phyloP scores from a whole-genome alignment of 2,329 filamentous ascomycete species.

The Xylariaceae sp. region DNA sequence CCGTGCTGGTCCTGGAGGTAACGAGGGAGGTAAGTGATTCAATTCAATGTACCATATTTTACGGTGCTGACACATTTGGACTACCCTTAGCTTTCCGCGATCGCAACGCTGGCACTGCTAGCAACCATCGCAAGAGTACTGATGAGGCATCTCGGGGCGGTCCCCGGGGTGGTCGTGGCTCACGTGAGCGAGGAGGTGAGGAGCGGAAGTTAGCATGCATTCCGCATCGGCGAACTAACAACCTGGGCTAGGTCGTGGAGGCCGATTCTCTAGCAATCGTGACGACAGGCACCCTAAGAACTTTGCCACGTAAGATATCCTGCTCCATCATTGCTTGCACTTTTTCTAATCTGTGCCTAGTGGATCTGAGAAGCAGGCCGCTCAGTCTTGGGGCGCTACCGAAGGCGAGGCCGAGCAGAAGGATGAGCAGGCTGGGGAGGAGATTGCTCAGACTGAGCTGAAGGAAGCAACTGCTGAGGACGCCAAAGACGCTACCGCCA shows the following conservation, averaged over 20 bases:
- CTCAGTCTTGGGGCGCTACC: conserved; percentile 85
- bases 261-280: conserved; percentile 56
- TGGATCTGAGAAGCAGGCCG: conserved; percentile 84
- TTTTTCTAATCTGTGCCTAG: conserved; percentile 15
- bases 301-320: conserved; percentile 51
- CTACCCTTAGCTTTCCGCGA: conserved; percentile 78
- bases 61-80: conserved; percentile 8
- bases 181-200: conserved; percentile 66
- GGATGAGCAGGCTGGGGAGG: conserved; percentile 90
- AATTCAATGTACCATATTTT: conserved; percentile 23
- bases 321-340: background rate
- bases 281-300: conserved; percentile 63
- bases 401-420: conserved; percentile 84
- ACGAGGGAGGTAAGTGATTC: conserved; percentile 79
- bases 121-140: conserved; percentile 81
- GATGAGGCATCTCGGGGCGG: conserved; percentile 67
- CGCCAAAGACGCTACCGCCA: conserved; percentile 47
- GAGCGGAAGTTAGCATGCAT: conserved; percentile 6
- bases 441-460: conserved; percentile 84
- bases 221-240: conserved; percentile 23
- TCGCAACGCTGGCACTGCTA: conserved; percentile 77
- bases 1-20: conserved; percentile 70
- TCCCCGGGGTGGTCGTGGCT: conserved; percentile 67
- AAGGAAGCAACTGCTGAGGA: conserved; percentile 68
- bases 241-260: conserved; percentile 56